A percentile compares a stretch with the other conserved stretches of the same genome.
Conservation (phyloP, 345 rosid species). For the Turritis glabra region DNA sequence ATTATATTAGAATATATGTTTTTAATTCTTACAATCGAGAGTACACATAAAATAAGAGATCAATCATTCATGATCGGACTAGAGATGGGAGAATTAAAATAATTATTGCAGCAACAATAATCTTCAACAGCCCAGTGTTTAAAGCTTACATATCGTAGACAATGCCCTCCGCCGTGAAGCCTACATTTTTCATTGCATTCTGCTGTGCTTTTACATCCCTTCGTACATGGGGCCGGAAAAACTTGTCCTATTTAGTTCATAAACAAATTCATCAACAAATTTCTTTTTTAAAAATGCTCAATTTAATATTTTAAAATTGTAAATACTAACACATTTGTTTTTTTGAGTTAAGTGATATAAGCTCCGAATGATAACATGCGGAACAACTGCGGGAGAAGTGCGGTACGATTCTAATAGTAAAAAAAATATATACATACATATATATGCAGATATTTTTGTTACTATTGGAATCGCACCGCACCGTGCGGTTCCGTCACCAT, state of each 20-base stretch:
- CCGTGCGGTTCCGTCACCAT: too few species aligned
- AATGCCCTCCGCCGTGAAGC: neutral
- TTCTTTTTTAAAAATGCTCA: neutral
- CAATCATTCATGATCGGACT: neutral
- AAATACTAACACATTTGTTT: neutral
- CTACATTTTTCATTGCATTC: neutral
- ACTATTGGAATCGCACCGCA: too few species aligned
- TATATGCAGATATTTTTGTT: too few species aligned
- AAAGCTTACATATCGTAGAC: neutral
- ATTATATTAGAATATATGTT: neutral
- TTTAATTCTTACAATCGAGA: neutral
- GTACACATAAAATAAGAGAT: neutral
- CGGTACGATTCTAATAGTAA: too few species aligned
- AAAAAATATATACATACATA: too few species aligned
- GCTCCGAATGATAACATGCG: too few species aligned
- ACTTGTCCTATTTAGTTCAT: neutral
- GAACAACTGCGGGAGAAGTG: too few species aligned
- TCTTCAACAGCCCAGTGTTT: neutral
- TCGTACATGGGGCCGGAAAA: accelerated
- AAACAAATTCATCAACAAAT: neutral
- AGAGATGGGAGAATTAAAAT: neutral
- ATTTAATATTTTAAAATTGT: neutral
- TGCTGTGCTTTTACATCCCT: neutral
- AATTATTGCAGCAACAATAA: neutral
- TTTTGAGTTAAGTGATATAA: too few species aligned